Conservation (phyloP, 2,329 filamentous ascomycete genomes). For the Microdochium paspali region DNA sequence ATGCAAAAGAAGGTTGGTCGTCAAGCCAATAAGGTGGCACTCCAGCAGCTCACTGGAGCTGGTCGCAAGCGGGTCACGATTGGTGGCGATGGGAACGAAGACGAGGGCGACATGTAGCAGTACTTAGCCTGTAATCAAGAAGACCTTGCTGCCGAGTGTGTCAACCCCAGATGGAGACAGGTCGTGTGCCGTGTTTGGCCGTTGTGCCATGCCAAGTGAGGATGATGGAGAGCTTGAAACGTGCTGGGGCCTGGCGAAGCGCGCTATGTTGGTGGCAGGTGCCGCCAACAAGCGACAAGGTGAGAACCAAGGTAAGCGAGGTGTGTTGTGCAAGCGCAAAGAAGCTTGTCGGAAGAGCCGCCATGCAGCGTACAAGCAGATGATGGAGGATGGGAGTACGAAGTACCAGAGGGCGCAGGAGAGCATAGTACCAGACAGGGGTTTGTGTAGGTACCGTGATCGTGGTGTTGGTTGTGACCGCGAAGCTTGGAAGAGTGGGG, state of each 20-base stretch:
- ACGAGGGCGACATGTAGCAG: conserved; percentile 35
- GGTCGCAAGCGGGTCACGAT: conserved; percentile 86
- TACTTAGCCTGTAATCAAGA: conserved; percentile 11
- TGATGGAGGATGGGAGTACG: background rate
- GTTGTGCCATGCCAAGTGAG: conserved; percentile 9
- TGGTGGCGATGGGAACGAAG: conserved; percentile 59
- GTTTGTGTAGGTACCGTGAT: too few relatives aligned
- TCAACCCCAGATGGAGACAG: too few relatives aligned
- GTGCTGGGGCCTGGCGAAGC: conserved; percentile 15
- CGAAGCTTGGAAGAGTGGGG: too few relatives aligned
- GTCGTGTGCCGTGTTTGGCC: too few relatives aligned
- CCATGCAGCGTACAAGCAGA: too few relatives aligned
- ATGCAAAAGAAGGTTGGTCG: conserved; percentile 94
- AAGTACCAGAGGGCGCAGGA: too few relatives aligned
- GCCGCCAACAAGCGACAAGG: too few relatives aligned
- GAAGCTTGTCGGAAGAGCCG: too few relatives aligned
- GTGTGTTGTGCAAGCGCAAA: too few relatives aligned
- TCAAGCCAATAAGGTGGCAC: conserved; percentile 81
- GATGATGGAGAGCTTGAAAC: conserved; percentile 7
- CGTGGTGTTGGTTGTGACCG: background rate
- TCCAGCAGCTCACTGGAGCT: conserved; percentile 77
- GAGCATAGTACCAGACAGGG: too few relatives aligned
- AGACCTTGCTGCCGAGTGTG: too few relatives aligned
- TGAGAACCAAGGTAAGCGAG: background rate
- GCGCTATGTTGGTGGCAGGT: conserved; percentile 13